These are phyloP conservation scores for Diphasiastrum complanatum DNA, from an alignment of 83 land plant species.

Conservation along the genomic window DNA sequence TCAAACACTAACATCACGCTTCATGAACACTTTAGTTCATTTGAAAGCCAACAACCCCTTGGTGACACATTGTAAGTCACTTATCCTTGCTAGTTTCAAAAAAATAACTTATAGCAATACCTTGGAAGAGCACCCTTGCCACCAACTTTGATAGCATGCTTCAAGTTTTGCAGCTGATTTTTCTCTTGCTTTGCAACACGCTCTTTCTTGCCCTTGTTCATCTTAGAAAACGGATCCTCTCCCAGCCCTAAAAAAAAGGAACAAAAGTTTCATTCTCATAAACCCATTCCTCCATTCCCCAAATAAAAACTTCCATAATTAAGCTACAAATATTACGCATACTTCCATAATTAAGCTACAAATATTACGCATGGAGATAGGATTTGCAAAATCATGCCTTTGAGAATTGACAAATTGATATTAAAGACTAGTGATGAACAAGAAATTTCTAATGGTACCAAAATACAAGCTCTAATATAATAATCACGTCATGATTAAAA, in stretches of 20 bases:
- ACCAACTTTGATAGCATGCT: constrained; percentile 74
- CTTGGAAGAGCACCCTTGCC: constrained; percentile 74
- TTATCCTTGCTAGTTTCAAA: too few species aligned
- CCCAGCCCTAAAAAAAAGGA: constrained; percentile 54
- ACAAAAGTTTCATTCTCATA: neutral
- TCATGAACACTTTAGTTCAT: too few species aligned
- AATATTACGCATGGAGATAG: too few species aligned
- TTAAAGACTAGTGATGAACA: too few species aligned
- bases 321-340: neutral
- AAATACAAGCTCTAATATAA: too few species aligned
- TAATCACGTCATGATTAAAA: neutral
- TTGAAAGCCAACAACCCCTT: too few species aligned
- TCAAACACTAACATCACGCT: too few species aligned
- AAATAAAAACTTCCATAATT: neutral
- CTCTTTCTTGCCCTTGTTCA: constrained; percentile 56
- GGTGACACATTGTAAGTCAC: too few species aligned
- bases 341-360: too few species aligned
- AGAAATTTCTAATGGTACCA: too few species aligned
- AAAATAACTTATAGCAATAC: constrained; percentile 27
- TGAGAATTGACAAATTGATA: too few species aligned
- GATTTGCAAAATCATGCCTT: too few species aligned
- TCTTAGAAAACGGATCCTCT: constrained; percentile 72
- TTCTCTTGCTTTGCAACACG: constrained; percentile 79
- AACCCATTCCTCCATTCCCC: neutral
- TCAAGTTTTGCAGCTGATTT: constrained; percentile 72